These are phyloP conservation scores for Asclepias syriaca DNA, from an alignment of 257 asterid species.

Conservation along the genomic window DNA sequence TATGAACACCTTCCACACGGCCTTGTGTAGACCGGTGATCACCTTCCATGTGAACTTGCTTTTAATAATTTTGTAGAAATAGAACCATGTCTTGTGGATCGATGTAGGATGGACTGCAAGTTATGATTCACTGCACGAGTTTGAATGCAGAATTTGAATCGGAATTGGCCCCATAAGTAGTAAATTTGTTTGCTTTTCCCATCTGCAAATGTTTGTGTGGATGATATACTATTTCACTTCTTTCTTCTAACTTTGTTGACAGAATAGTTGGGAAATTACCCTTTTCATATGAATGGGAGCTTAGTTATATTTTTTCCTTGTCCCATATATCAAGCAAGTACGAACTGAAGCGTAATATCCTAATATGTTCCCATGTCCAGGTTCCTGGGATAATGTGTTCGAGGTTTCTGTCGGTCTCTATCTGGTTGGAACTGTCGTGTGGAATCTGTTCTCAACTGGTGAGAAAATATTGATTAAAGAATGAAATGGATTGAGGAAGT, in stretches of 20 bases:
- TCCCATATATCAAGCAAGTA: slow-evolving; percentile 7
- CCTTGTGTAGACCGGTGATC: too few relatives aligned
- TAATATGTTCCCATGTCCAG: slow-evolving; percentile 30
- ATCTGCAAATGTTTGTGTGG: neutral
- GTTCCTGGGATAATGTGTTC: slow-evolving; percentile 82
- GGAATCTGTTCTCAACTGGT: slow-evolving; percentile 87
- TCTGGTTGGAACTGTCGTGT: slow-evolving; percentile 67
- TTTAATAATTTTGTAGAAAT: neutral
- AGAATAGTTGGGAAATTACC: neutral
- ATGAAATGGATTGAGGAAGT: neutral
- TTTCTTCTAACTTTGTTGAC: neutral
- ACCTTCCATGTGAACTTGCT: neutral
- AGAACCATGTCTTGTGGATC: neutral
- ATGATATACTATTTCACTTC: neutral
- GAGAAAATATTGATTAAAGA: slow-evolving; percentile 53
- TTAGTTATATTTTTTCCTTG: neutral
- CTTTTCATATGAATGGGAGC: neutral
- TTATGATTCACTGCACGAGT: neutral
- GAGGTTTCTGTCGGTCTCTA: slow-evolving; percentile 78
- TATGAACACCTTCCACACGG: neutral
- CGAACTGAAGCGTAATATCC: slow-evolving; percentile 2
- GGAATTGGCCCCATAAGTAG: neutral
- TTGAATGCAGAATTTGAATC: neutral
- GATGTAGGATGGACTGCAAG: neutral
- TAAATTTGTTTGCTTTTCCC: neutral